Conservation (phyloP, 805 yeast species). For the Monosporozyma aquatica region DNA sequence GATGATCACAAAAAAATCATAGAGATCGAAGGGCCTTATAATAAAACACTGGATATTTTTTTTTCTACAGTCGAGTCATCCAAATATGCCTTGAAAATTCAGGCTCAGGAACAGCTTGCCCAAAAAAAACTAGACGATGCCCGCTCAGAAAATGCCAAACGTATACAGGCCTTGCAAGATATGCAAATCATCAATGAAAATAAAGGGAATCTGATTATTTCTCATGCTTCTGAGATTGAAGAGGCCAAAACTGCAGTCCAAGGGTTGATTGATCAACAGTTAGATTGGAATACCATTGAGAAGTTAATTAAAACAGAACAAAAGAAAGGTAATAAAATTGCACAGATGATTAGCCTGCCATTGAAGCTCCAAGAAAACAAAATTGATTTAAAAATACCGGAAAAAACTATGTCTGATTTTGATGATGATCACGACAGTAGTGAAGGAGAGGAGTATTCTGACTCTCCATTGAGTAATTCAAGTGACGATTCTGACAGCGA, state of each 20-base stretch:
- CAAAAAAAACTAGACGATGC: conserved; percentile 68
- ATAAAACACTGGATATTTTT: conserved; percentile 71
- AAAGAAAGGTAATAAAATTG: conserved; percentile 52
- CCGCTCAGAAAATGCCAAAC: conserved; percentile 57
- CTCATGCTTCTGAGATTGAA: conserved; percentile 61
- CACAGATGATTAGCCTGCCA: conserved; percentile 54
- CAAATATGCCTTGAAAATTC: conserved; percentile 63
- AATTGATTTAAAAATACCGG: conserved; percentile 48
- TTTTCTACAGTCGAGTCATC: conserved; percentile 81
- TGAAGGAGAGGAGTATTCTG: conserved; percentile 15
- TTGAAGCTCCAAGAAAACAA: conserved; percentile 61
- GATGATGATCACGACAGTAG: conserved; percentile 26
- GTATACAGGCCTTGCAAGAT: conserved; percentile 53
- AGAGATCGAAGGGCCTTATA: conserved; percentile 51
- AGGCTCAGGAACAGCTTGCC: conserved; percentile 70
- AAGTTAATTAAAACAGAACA: conserved; percentile 63
- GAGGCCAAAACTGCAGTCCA: conserved; percentile 62
- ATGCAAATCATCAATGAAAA: conserved; percentile 55
- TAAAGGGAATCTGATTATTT: conserved; percentile 67
- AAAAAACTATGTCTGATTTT: conserved; percentile 25
- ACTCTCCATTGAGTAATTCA: conserved; percentile 6
- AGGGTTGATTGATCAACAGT: conserved; percentile 61
- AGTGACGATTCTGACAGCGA: conserved; percentile 16
- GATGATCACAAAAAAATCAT: conserved; percentile 32
- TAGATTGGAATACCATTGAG: conserved; percentile 92